Base-by-base conservation (phyloP, 768 basidiomycete genomes). In the Arthromyces matolae region DNA sequence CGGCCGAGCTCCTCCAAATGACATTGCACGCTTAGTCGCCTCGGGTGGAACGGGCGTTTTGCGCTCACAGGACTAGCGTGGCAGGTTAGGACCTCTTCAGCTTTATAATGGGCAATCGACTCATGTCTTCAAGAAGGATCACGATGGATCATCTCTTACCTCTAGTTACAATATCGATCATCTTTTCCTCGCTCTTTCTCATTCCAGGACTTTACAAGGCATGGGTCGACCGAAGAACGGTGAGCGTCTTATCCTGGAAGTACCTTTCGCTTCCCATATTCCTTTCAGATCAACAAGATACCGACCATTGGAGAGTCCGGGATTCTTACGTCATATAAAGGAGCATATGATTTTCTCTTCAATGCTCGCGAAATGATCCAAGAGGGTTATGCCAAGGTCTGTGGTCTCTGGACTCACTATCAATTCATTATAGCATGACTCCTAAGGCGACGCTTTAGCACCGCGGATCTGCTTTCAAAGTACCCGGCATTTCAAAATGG, bases 401-500 rank as follows among this genome's bases (percentile, higher is more conserved):
- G 22, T 49, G 9, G 2, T 16, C 16, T 24, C 24, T 1, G 19
- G 27, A 39, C 14, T n/a, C n/a, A n/a, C n/a, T n/a, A n/a, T n/a
- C n/a, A 24, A 6, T 3, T 23, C 22, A 3, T 16, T 33, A 29
- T 14, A 29, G 41, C 31, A 9, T 18, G 28, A 8, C 4, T 42
- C 14, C 6, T 36, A 12, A 43, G 19, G 2, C n/a, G 13, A 22
- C 36, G 38, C 27, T 39, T 18, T 34, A 56, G 55, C 58, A 54
- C 42, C 45, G 35, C 22, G 56, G 59, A 23, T 38, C 42, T 3
- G 50, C 52, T 6, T 65, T 61, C 51, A 58, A 57, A 28, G 34
- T 63, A 19, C 61, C 60, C 8, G 47, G 48, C 27, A 44, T 65
- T 8, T 59, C 54, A 13, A 51, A 53, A 37, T 71, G 69, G 71